Evolutionary conservation across 2,329 filamentous ascomycete genomes (phyloP).

Genomic region (Triangularia setosa): DNA sequence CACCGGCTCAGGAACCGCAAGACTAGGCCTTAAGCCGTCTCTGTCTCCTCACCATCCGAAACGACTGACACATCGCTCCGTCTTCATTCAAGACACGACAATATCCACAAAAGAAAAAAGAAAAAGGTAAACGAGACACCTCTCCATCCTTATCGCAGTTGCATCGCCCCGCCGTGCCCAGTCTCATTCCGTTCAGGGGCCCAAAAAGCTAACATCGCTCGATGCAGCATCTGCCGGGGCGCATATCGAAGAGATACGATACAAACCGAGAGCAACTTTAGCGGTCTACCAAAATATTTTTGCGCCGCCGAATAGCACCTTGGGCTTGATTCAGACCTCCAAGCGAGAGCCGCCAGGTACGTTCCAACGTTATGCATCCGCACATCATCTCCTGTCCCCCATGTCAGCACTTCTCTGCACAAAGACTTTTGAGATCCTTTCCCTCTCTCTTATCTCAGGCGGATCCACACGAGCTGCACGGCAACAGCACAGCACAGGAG

Average conservation of each 20-base stretch:
- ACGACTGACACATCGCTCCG: background rate
- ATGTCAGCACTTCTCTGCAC: background rate
- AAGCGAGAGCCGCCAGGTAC: background rate
- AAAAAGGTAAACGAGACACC: conserved; percentile 2
- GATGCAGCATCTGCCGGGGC: background rate
- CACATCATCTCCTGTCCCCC: background rate
- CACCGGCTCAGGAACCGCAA: background rate
- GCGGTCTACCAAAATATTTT: background rate
- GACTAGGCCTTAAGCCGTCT: background rate
- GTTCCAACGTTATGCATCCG: background rate
- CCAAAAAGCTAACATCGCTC: background rate
- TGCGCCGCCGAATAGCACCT: background rate
- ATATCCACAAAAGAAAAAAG: too few species aligned
- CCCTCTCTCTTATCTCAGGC: conserved; percentile 4
- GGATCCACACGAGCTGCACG: background rate
- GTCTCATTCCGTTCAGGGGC: background rate
- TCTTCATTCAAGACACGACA: background rate
- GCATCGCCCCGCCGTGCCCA: conserved; percentile 8
- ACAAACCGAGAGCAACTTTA: background rate
- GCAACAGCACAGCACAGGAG: background rate
- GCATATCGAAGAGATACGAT: background rate
- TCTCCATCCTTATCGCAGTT: conserved; percentile 4
- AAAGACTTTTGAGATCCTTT: background rate
- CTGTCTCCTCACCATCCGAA: background rate
- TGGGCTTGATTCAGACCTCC: background rate